Evolutionary conservation across 495 filamentous ascomycete genomes (phyloP).

Genomic region (Neurospora sp.): DNA sequence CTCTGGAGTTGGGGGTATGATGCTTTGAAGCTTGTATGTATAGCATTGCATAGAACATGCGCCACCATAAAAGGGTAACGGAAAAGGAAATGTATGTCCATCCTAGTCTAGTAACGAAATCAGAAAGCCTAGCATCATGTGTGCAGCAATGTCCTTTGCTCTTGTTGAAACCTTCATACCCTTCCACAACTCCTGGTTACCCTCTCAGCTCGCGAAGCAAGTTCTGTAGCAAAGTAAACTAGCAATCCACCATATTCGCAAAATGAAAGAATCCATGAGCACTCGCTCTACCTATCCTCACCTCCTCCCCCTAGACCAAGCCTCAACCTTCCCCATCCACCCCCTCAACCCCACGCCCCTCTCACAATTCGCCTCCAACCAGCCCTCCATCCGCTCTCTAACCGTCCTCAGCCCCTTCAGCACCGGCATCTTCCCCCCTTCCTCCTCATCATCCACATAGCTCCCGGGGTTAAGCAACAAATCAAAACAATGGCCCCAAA

Average conservation of each 20-base stretch:
- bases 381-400: slow-evolving; percentile 73
- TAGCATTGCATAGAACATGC: background rate
- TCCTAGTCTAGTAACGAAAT: background rate
- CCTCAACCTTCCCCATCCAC: slow-evolving; percentile 58
- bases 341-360: slow-evolving; percentile 68
- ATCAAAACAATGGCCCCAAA: slow-evolving; percentile 80
- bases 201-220: background rate
- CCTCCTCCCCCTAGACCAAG: slow-evolving; percentile 29
- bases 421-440: slow-evolving; percentile 52
- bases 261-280: background rate
- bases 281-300: background rate
- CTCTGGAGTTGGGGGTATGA: background rate
- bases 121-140: background rate
- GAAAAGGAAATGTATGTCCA: background rate
- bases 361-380: slow-evolving; percentile 73
- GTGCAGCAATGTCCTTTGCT: background rate
- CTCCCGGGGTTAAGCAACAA: slow-evolving; percentile 71
- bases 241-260: background rate
- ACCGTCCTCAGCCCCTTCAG: slow-evolving; percentile 52
- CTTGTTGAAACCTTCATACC: background rate
- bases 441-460: slow-evolving; percentile 48
- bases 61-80: background rate
- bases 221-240: background rate
- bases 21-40: background rate
- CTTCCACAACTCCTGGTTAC: background rate